Base-by-base conservation (phyloP, 2,329 filamentous ascomycete species). In the Xylaria sp. region DNA sequence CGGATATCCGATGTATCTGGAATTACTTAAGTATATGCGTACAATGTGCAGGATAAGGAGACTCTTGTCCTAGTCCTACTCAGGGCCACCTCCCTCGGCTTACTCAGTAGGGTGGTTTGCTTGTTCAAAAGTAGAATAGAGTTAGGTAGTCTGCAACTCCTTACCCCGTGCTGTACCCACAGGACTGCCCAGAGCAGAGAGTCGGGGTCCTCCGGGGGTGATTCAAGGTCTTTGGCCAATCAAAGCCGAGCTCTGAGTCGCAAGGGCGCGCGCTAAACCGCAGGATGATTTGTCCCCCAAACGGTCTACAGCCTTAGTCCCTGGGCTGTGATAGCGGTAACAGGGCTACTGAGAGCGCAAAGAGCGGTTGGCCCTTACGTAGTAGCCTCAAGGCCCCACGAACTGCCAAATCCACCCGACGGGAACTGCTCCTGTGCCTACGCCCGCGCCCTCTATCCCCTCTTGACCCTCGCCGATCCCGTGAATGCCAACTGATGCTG, bases 401-500 rank as follows among this genome's bases (percentile, higher is more conserved):
- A 69, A 66, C 37, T 60, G 66, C 55, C 60, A 65, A 70, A 63
- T 54, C 65, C 65, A 69, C 61, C 51, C 25, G 54, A 57, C 57
- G 44, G 60, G 66, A 63, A 57, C 54, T 37, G 50, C 58, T 68
- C 37, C 40, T 61, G 50, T 54, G 47, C n/a, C n/a, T n/a, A n/a
- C 32, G 32, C 32, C 8, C 10, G 32, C 32, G 32, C 40, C 60
- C 37, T 29, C 58, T 23, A 53, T 32, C 58, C 48, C 59, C 63
- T 63, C 40, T 51, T 18, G 18, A 47, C 54, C 55, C 65, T 70
- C 69, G 65, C 69, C 63, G 60, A 72, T 67, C 64, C 74, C 73
- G 68, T 74, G 72, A 71, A 72, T 66, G 73, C 69, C 67, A 72
- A 72, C 64, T 63, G 63, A 71, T 66, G 62, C 63, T 69, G 60